Evolutionary conservation across 305 asterid genomes (phyloP), one percentile per base, ranked within the genome.

Genomic region (Fraxinus platypoda): DNA sequence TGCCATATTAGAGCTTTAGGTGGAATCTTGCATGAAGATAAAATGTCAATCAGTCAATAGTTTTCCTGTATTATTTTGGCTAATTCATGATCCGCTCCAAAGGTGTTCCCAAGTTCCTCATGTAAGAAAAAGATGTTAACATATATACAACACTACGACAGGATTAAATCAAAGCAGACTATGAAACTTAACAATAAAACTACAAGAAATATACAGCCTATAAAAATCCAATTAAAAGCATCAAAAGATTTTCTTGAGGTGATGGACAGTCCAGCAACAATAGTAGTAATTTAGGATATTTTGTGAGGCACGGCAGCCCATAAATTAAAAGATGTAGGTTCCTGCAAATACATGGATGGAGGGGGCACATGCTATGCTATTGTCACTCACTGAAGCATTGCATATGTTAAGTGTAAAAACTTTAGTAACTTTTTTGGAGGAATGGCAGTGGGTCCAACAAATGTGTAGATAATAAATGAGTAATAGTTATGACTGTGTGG

Each of bases 1-100:
- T 71, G 74, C 35, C 79, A 78, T 35, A 57, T 37, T 46, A 81
- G 41, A 78, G 68, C 77, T 82, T 54, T 79, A 84, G 80, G 66
- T 17, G 7, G 38, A 80, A 78, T 82, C 74, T 77, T 34, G n/a
- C 35, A 78, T 52, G 23, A 80, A 66, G 72, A 83, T 31, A 35
- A 31, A 6, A 62, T 26, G 52, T 8, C 46, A n/a, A 2, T 79
- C 25, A 57, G 77, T 52, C 17, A 80, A 73, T 9, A 70, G 46
- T 34, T 41, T 37, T 71, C 54, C 37, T 3, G 31, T 52, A 15
- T 54, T 81, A 15, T 49, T 13, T 30, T 49, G 12, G 54, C 54
- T 17, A 34, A 35, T 33, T 28, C 70, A 8, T 12, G 34, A 28
- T 30, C 70, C 4, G 9, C 8, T 17, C 70, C 80, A 46, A 28